Percentiles rank a stretch among this genome's conserved stretches.
Evolutionary conservation across 768 basidiomycete species (phyloP).

Genomic region (Termitomyces sp.): DNA sequence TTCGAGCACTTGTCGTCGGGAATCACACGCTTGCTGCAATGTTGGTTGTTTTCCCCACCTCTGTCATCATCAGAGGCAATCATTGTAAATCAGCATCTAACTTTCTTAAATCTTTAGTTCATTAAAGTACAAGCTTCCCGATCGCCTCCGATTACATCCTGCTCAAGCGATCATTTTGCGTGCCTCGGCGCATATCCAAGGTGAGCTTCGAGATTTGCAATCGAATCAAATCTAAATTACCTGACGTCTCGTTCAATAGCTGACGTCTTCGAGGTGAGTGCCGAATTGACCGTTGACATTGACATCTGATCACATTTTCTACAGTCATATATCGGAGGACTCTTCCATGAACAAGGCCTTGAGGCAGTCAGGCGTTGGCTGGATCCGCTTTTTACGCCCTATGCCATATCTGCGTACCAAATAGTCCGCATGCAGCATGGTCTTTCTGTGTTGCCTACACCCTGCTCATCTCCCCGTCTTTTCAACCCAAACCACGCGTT

Average conservation of each 20-base stretch:
- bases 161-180: constrained; percentile 69
- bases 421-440: constrained; percentile 63
- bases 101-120: constrained; percentile 35
- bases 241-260: constrained; percentile 33
- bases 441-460: constrained; percentile 34
- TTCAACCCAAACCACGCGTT: constrained; percentile 9
- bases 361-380: constrained; percentile 54
- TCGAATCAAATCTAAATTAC: constrained; percentile 1
- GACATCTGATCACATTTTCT: constrained; percentile 3
- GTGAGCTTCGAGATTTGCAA: constrained; percentile 26
- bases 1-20: constrained; percentile 68
- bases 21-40: constrained; percentile 70
- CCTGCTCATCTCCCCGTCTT: constrained; percentile 17
- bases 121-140: constrained; percentile 56
- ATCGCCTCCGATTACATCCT: constrained; percentile 56
- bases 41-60: constrained; percentile 26
- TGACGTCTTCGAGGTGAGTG: constrained; percentile 69
- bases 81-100: neutral
- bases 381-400: constrained; percentile 55
- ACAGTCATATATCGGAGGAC: constrained; percentile 76
- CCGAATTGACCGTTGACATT: neutral
- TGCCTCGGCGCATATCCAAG: constrained; percentile 69
- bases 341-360: constrained; percentile 68
- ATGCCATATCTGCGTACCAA: constrained; percentile 53
- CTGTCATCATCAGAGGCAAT: neutral